Evolutionary conservation across 2,329 filamentous ascomycete genomes (phyloP), one percentile per base, ranked within the genome.

Genomic region (Fusarium nelsonii): DNA sequence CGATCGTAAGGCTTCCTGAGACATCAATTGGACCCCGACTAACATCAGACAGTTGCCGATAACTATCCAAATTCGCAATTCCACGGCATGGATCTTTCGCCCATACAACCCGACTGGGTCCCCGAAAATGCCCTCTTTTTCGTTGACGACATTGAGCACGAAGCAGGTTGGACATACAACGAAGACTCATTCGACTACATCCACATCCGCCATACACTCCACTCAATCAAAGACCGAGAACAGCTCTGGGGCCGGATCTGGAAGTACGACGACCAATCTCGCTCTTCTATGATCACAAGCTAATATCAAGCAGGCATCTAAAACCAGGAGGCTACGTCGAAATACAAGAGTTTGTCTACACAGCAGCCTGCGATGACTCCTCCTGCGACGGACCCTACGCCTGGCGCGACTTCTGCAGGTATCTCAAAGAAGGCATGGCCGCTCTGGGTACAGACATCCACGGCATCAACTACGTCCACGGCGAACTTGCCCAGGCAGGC

Each of bases 271-370:
- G 2, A 14, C 33, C 33, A 8, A 43, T 14, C 28, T 32, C 16
- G 15, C 11, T 15, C 15, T 18, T 10, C n/a, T 10, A 37, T 2
- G 14, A 15, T n/a, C 8, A 6, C 8, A 28, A 18, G 36, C 58
- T 68, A 23, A 62, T 18, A n/a, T 9, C 37, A 28, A 6, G 3
- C 15, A 85, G 83, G 54, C 83, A 86, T 68, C 75, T 85, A 10
- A 85, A 85, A 62, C 84, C 84, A 1, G 84, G 84, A 32, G 84
- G 84, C 28, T 85, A 82, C 57, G 76, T 86, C 28, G 84, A 87
- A 68, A 70, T 85, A 26, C 82, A 84, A 59, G 84, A 86, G 40
- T 79, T 85, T 40, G 75, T 81, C 40, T 80, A 81, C 68, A 67
- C 68, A 14, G 75, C 81, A 5, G 75, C 76, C 11, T 82, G 81